Conservation (phyloP, 345 rosid species). For the Melaleuca quinquenervia region DNA sequence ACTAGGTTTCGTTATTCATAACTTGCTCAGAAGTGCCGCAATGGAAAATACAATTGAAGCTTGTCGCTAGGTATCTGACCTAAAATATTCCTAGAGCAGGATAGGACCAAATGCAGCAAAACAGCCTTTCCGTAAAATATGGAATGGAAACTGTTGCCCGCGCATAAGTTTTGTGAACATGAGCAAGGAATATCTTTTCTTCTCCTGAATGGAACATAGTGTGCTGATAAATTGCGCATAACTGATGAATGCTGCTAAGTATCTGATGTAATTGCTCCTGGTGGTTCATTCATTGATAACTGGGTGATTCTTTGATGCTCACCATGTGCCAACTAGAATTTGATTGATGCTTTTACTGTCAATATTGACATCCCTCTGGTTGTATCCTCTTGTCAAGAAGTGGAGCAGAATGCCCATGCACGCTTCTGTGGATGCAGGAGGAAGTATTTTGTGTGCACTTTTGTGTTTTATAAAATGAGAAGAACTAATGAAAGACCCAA, state of each 20-base stretch:
- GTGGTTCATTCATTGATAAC: background rate
- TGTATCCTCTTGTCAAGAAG: background rate
- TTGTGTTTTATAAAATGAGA: background rate
- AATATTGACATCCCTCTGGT: background rate
- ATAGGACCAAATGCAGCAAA: background rate
- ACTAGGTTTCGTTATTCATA: background rate
- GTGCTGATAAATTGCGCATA: background rate
- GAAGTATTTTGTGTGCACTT: background rate
- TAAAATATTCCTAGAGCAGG: background rate
- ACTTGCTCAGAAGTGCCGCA: background rate
- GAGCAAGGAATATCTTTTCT: background rate
- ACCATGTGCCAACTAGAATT: background rate
- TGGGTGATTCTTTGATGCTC: background rate
- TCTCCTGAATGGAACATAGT: background rate
- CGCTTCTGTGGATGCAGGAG: background rate
- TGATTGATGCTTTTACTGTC: background rate
- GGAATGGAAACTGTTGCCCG: background rate
- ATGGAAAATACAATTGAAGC: background rate
- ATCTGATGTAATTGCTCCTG: background rate
- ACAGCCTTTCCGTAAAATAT: background rate
- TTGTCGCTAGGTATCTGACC: background rate
- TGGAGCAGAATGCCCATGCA: background rate
- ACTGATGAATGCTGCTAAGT: background rate
- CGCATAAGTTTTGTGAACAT: background rate
- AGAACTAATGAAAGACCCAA: background rate